A percentile compares a stretch with the other conserved stretches of the same genome.
Conservation (phyloP, 108 stramenopile genomes). For the Cylindrotheca closterium region DNA sequence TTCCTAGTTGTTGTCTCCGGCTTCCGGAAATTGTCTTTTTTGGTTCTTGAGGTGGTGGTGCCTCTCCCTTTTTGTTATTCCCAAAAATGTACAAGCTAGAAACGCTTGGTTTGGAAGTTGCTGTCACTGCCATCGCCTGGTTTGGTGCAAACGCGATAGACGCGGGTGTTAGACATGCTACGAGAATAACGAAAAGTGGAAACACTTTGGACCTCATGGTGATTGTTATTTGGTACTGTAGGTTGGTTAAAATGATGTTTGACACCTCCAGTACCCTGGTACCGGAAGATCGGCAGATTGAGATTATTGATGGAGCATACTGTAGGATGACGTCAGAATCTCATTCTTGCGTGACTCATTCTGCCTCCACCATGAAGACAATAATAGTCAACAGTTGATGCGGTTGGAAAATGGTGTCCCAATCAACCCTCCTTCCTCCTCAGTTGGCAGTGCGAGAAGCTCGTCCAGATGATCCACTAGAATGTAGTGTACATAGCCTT, state of each 20-base stretch:
- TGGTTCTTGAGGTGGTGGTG: neutral
- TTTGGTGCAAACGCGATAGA: neutral
- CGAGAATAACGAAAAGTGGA: neutral
- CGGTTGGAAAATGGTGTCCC: too few species aligned
- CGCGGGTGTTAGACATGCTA: neutral
- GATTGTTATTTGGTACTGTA: neutral
- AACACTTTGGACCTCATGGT: slow-evolving; percentile 4
- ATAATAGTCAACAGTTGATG: too few species aligned
- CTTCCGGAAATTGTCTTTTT: slow-evolving; percentile 39
- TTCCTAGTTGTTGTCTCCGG: slow-evolving; percentile 72
- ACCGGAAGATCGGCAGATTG: too few species aligned
- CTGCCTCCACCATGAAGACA: too few species aligned
- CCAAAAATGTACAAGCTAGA: neutral
- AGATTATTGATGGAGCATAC: too few species aligned
- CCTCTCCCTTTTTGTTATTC: neutral
- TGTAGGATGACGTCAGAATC: too few species aligned
- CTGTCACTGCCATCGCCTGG: neutral
- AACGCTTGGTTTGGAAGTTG: neutral
- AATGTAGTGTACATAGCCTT: slow-evolving; percentile 68
- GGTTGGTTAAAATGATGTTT: too few species aligned
- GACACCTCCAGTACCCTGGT: too few species aligned
- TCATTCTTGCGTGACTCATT: too few species aligned
- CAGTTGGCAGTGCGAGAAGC: slow-evolving; percentile 13
- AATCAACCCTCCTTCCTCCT: slow-evolving; percentile 23
- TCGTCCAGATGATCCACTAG: slow-evolving; percentile 45